phyloP scores from a whole-genome alignment of 2,329 filamentous ascomycete species.

The Stemphylium lycopersici region DNA sequence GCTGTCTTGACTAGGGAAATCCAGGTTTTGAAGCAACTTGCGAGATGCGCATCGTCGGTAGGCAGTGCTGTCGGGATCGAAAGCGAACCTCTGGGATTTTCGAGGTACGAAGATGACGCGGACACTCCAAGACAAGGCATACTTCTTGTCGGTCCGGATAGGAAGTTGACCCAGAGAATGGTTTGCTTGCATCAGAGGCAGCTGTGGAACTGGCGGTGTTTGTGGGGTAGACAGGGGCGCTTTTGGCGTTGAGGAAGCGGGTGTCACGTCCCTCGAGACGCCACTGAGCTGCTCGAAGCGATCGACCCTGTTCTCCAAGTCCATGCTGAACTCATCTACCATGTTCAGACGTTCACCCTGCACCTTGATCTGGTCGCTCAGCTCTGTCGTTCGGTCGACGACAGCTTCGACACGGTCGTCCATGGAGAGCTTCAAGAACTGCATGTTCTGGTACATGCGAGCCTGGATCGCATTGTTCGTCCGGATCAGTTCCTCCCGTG shows the following conservation, averaged over 20 bases:
- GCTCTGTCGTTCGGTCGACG: slow-evolving; percentile 49
- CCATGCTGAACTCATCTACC: slow-evolving; percentile 51
- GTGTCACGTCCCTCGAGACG: slow-evolving; percentile 38
- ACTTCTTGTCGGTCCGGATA: slow-evolving; percentile 48
- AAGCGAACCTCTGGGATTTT: slow-evolving; percentile 47
- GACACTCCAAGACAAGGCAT: slow-evolving; percentile 45
- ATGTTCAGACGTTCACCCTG: slow-evolving; percentile 43
- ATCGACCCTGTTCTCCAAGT: slow-evolving; percentile 48
- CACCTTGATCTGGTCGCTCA: slow-evolving; percentile 47
- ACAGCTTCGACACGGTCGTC: slow-evolving; percentile 50
- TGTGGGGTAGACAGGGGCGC: slow-evolving; percentile 28
- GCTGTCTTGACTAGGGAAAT: slow-evolving; percentile 46
- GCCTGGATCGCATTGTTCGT: slow-evolving; percentile 43
- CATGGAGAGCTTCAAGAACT: slow-evolving; percentile 46
- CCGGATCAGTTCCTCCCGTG: slow-evolving; percentile 42
- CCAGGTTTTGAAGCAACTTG: slow-evolving; percentile 48
- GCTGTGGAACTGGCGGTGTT: slow-evolving; percentile 34
- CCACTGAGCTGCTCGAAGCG: slow-evolving; percentile 37
- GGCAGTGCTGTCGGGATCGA: slow-evolving; percentile 47
- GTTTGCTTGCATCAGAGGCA: slow-evolving; percentile 37
- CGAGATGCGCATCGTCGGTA: slow-evolving; percentile 48
- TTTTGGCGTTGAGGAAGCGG: slow-evolving; percentile 38
- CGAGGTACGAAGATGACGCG: slow-evolving; percentile 48
- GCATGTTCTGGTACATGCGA: slow-evolving; percentile 49
- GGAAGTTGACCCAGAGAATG: slow-evolving; percentile 42